Percentiles rank a stretch among this genome's conserved stretches.
phyloP scores from a whole-genome alignment of 257 asterid genomes.

The Nicotiana knightiana region DNA sequence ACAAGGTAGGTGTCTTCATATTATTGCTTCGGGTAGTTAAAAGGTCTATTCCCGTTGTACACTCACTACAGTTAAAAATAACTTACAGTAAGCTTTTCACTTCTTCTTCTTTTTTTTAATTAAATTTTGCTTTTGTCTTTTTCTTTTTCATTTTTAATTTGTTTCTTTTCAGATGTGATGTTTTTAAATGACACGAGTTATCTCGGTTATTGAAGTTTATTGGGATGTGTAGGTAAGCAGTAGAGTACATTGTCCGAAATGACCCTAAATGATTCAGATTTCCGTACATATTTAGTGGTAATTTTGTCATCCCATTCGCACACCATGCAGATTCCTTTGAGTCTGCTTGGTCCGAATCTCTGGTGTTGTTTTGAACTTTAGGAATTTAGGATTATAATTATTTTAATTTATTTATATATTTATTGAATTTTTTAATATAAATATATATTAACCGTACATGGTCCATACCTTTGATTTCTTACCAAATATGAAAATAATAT shows the following conservation, averaged over 20 bases:
- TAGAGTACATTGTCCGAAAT: not conserved
- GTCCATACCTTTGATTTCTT: too few relatives aligned
- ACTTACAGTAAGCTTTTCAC: not conserved
- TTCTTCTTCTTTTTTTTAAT: not conserved
- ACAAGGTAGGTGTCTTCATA: not conserved
- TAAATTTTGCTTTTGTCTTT: too few relatives aligned
- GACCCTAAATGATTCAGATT: not conserved
- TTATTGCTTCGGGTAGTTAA: not conserved
- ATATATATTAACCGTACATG: too few relatives aligned
- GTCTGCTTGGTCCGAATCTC: not conserved
- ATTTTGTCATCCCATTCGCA: not conserved
- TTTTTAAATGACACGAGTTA: not conserved
- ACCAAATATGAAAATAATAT: too few relatives aligned
- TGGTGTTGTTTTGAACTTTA: too few relatives aligned
- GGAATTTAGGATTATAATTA: too few relatives aligned
- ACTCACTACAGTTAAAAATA: not conserved
- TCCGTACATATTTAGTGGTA: not conserved
- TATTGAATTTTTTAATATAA: too few relatives aligned
- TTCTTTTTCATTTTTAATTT: not conserved
- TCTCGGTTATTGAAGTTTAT: not conserved
- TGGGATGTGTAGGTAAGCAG: not conserved
- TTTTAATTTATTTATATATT: too few relatives aligned
- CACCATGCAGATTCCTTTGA: slow-evolving; percentile 12
- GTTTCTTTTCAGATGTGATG: not conserved
- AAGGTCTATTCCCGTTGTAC: not conserved